Percentiles rank a stretch among this genome's conserved stretches.
These are phyloP conservation scores for Lenwebbia sp. DNA, from an alignment of 345 rosid species.

Conservation along the genomic window DNA sequence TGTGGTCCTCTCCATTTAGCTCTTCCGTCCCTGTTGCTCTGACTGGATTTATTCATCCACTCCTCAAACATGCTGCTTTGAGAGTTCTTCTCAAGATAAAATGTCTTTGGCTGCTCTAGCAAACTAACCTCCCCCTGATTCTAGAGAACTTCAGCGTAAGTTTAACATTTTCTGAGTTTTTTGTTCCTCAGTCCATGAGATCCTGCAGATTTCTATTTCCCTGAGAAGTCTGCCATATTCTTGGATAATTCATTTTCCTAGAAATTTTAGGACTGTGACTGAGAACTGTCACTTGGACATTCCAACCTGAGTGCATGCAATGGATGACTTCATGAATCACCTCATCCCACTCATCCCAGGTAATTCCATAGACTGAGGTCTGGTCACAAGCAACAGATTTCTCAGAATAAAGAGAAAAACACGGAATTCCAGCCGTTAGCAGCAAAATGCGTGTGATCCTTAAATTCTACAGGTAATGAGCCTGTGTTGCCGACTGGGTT, in stretches of 20 bases:
- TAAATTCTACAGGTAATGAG: not conserved
- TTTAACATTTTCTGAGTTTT: too few relatives aligned
- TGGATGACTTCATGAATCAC: not conserved
- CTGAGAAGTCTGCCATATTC: too few relatives aligned
- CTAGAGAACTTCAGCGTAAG: too few relatives aligned
- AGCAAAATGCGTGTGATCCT: not conserved
- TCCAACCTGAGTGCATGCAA: not conserved
- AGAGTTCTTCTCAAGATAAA: not conserved
- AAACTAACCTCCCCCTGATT: too few relatives aligned
- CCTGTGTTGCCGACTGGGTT: not conserved
- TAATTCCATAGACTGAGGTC: not conserved
- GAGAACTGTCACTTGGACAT: too few relatives aligned
- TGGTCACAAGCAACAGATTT: not conserved
- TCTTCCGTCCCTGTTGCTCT: not conserved
- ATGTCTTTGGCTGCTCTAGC: too few relatives aligned
- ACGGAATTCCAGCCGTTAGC: not conserved
- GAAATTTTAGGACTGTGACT: too few relatives aligned
- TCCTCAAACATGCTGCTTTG: not conserved
- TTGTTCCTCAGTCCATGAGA: too few relatives aligned
- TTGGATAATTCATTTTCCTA: too few relatives aligned
- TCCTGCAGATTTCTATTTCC: too few relatives aligned
- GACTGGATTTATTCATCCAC: not conserved
- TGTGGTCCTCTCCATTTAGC: not conserved
- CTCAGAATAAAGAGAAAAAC: not conserved
- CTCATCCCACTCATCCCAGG: not conserved